These are phyloP conservation scores for Wickerhamomyces sydowiorum DNA, from an alignment of 805 yeast species.

Conservation along the genomic window DNA sequence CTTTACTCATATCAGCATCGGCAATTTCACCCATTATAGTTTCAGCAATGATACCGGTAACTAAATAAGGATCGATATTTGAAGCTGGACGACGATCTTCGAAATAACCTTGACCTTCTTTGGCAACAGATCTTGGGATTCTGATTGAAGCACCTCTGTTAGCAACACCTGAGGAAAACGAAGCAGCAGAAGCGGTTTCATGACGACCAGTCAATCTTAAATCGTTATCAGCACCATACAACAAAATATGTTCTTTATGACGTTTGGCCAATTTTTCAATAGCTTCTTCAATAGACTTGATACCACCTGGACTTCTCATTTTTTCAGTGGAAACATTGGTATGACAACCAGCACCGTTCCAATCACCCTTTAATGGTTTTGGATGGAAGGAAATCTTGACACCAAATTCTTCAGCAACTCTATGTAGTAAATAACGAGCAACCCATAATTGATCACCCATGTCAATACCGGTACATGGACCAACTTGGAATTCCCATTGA, in stretches of 20 bases:
- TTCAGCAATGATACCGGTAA: slow-evolving; percentile 97
- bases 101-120: slow-evolving; percentile 96
- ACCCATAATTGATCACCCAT: slow-evolving; percentile 99
- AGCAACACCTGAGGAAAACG: slow-evolving; percentile 96
- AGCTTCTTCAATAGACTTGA: slow-evolving; percentile 89
- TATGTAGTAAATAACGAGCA: slow-evolving; percentile 85
- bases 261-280: slow-evolving; percentile 91
- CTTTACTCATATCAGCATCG: slow-evolving; percentile 92
- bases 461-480: slow-evolving; percentile 90
- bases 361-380: slow-evolving; percentile 97
- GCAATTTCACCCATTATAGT: slow-evolving; percentile 93
- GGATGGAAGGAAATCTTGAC: slow-evolving; percentile 99
- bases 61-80: slow-evolving; percentile 98
- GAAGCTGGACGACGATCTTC: slow-evolving; percentile 99
- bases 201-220: slow-evolving; percentile 96
- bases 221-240: slow-evolving; percentile 95
- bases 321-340: slow-evolving; percentile 91
- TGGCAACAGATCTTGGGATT: slow-evolving; percentile 98
- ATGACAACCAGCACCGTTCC: slow-evolving; percentile 99
- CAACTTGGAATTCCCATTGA: slow-evolving; percentile 99
- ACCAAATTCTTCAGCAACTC: slow-evolving; percentile 98
- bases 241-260: slow-evolving; percentile 92
- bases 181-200: slow-evolving; percentile 93
- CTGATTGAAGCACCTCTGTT: slow-evolving; percentile 99
- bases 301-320: slow-evolving; percentile 96